phyloP scores from a whole-genome alignment of 108 stramenopile genomes.

The Cyclotella sp. region DNA sequence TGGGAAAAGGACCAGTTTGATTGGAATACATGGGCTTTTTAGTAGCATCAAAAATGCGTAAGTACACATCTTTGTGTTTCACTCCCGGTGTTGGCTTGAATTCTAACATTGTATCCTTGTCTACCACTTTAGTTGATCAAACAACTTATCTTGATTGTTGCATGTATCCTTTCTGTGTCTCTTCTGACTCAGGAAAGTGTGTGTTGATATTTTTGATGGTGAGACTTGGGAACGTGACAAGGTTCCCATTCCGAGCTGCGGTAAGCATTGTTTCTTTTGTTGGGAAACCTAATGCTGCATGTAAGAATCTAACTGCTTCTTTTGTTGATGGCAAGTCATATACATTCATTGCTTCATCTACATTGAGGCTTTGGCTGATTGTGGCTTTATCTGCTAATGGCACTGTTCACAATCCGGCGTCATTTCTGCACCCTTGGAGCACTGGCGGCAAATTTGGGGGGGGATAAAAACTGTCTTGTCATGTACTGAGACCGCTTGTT shows the following conservation, averaged over 20 bases:
- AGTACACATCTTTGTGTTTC: conserved; percentile 10
- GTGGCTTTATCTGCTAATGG: neutral
- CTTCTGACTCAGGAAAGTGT: conserved; percentile 21
- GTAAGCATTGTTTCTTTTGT: conserved; percentile 5
- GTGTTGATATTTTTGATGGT: neutral
- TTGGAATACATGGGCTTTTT: conserved; percentile 9
- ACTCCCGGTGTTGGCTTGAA: neutral
- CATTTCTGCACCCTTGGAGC: conserved; percentile 5
- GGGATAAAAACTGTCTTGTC: neutral
- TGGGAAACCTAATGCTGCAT: conserved; percentile 14
- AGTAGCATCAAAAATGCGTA: conserved; percentile 11
- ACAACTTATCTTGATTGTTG: conserved; percentile 24
- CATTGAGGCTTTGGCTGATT: neutral
- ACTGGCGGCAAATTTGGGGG: neutral
- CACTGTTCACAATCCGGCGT: neutral
- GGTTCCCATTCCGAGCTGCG: conserved; percentile 4
- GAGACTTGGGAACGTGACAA: conserved; percentile 29
- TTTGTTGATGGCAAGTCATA: conserved; percentile 6
- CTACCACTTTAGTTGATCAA: conserved; percentile 33
- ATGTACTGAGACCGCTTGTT: neutral
- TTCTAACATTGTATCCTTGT: neutral
- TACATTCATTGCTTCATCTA: conserved; percentile 1
- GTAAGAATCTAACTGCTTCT: conserved; percentile 2
- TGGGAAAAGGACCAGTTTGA: conserved; percentile 4
- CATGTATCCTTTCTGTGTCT: conserved; percentile 45